Conservation (phyloP, 768 basidiomycete species). For the Galerina marginata region DNA sequence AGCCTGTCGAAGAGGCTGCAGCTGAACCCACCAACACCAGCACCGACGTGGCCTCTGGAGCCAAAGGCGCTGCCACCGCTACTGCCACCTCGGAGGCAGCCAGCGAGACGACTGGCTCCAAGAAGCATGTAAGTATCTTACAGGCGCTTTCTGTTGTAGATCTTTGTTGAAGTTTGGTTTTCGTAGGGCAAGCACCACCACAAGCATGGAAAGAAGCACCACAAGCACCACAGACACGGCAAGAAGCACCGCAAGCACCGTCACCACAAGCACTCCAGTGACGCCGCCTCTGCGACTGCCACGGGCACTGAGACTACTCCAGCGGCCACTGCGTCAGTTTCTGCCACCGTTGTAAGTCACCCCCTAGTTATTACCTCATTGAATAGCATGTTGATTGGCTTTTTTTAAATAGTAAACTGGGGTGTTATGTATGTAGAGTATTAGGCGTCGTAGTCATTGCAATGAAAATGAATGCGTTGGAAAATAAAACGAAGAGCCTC, state of each 20-base stretch:
- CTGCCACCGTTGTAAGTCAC: neutral
- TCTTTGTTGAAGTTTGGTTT: too few relatives aligned
- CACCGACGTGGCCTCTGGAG: neutral
- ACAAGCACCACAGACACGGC: slow-evolving; percentile 4
- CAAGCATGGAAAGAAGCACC: slow-evolving; percentile 10
- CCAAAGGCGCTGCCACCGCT: slow-evolving; percentile 6
- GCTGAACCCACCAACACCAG: neutral
- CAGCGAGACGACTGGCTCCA: neutral
- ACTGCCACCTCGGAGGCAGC: slow-evolving; percentile 5
- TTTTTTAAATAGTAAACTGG: neutral
- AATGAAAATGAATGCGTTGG: neutral
- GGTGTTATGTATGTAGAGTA: too few relatives aligned
- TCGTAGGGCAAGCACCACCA: neutral
- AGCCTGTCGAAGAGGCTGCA: neutral
- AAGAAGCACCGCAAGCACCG: slow-evolving; percentile 11
- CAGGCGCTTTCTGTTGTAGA: too few relatives aligned
- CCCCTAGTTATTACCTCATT: neutral
- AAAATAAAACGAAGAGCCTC: neutral
- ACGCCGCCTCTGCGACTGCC: neutral
- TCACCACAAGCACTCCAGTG: slow-evolving; percentile 1
- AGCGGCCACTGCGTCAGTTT: neutral
- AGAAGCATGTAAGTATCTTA: too few relatives aligned
- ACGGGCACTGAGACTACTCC: neutral
- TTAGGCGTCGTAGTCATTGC: neutral
- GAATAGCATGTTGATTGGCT: too few relatives aligned